Conservation (phyloP, 75 land plant species). For the Cryptomeria japonica region DNA sequence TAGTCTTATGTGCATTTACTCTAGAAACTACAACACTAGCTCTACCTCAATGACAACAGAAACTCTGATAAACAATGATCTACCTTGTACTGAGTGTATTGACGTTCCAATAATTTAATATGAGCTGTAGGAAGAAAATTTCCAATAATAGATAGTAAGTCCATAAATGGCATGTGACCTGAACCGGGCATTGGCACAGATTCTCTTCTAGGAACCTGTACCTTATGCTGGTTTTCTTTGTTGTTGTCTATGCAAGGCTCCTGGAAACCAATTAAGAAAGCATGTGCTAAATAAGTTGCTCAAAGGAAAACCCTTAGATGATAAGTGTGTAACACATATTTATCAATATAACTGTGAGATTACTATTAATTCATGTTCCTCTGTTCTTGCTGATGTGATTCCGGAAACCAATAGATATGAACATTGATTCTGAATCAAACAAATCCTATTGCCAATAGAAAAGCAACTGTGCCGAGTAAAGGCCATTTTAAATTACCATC, state of each 20-base stretch:
- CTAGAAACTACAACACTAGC: not conserved
- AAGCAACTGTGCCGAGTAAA: not conserved
- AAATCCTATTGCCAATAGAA: not conserved
- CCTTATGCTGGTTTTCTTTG: not conserved
- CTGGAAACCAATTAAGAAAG: slow-evolving; percentile 1
- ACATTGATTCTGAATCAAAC: not conserved
- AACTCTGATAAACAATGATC: not conserved
- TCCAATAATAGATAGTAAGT: not conserved
- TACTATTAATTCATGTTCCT: not conserved
- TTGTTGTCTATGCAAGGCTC: not conserved
- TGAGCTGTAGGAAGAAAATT: not conserved
- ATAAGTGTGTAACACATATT: not conserved
- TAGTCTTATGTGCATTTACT: not conserved
- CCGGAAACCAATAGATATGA: not conserved
- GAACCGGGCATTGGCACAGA: not conserved
- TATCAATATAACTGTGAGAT: not conserved
- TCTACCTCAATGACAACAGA: slow-evolving; percentile 8
- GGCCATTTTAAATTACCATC: not conserved
- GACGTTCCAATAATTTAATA: slow-evolving; percentile 7
- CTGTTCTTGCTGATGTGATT: not conserved
- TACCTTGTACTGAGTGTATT: slow-evolving; percentile 8
- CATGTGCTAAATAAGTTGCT: not conserved
- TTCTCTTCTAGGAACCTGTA: not conserved
- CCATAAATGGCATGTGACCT: not conserved
- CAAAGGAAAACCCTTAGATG: not conserved